Evolutionary conservation across 768 basidiomycete species (phyloP).

Genomic region (Mycena rebaudengoi): DNA sequence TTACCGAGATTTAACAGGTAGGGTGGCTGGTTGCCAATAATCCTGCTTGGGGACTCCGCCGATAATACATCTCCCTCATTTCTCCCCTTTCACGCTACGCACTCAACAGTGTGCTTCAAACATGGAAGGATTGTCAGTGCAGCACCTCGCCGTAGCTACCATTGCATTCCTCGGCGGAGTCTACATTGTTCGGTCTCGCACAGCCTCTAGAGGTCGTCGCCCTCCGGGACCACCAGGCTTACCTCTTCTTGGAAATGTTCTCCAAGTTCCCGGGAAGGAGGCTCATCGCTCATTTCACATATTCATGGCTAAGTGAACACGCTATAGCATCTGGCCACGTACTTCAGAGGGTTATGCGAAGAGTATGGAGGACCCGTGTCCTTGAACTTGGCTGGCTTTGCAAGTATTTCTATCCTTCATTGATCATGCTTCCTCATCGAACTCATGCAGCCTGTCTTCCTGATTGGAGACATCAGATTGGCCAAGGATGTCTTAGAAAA

Average conservation of each 20-base stretch:
- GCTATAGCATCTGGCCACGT: neutral
- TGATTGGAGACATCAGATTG: neutral
- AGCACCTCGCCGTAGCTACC: neutral
- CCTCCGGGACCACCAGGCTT: neutral
- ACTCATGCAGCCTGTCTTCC: neutral
- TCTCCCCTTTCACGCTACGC: no score
- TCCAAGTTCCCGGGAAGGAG: neutral
- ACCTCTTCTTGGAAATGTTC: neutral
- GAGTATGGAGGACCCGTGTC: neutral
- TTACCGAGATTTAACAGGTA: no score
- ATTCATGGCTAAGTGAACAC: neutral
- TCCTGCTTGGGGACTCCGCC: no score
- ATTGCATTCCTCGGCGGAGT: neutral
- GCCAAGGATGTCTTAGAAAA: neutral
- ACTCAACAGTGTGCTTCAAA: no score
- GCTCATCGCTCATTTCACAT: neutral
- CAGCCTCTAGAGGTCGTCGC: neutral
- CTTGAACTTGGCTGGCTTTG: neutral
- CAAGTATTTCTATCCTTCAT: neutral
- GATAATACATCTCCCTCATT: no score
- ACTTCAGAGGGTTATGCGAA: neutral
- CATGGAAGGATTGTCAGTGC: neutral
- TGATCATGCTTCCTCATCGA: neutral
- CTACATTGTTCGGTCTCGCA: neutral
- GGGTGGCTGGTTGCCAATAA: no score